Conservation (phyloP, 345 rosid species). For the Turnera subulata region DNA sequence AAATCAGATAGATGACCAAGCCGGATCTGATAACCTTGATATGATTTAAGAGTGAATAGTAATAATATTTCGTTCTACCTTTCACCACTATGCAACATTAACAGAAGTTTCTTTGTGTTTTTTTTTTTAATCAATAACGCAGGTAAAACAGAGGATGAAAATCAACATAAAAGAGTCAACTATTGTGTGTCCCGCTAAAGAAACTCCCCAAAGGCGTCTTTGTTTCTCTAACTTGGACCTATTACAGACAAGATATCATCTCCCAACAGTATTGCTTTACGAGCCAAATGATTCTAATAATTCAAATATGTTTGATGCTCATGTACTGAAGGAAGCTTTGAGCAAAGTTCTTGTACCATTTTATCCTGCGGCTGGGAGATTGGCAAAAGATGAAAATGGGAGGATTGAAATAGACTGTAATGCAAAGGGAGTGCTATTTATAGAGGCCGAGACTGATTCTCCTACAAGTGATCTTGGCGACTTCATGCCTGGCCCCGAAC, state of each 20-base stretch:
- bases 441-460: slow-evolving; percentile 10
- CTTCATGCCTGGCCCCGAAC: background rate
- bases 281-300: slow-evolving; percentile 9
- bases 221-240: slow-evolving; percentile 31
- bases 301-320: slow-evolving; percentile 16
- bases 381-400: slow-evolving; percentile 20
- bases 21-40: no score
- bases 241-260: background rate
- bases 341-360: slow-evolving; percentile 29
- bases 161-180: slow-evolving; percentile 11
- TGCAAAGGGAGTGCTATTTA: slow-evolving; percentile 5
- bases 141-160: no score
- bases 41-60: no score
- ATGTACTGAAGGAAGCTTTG: slow-evolving; percentile 26
- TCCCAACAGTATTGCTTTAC: slow-evolving; percentile 19
- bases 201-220: slow-evolving; percentile 17
- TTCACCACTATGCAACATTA: no score
- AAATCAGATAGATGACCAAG: no score
- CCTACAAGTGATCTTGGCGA: background rate
- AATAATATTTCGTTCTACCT: no score
- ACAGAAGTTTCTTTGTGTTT: no score
- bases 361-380: slow-evolving; percentile 36
- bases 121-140: no score
- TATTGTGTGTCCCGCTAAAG: slow-evolving; percentile 19
- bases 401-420: slow-evolving; percentile 32